A percentile compares a stretch with the other conserved stretches of the same genome.
Conservation (phyloP, 1,284 basidiomycete genomes). For the Xerocomus alliaceus region DNA sequence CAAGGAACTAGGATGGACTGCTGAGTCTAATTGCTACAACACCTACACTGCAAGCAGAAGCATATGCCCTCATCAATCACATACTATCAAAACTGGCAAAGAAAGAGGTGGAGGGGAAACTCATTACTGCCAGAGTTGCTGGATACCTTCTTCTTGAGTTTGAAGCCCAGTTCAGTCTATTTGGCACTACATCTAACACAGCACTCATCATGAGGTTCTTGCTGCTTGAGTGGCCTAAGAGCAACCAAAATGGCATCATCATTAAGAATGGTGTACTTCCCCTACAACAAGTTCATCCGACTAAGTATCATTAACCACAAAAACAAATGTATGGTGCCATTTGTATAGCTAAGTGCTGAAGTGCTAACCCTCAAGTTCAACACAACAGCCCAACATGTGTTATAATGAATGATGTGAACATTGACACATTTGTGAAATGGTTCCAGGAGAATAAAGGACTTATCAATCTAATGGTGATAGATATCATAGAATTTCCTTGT, state of each 20-base stretch:
- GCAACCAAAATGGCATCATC: neutral
- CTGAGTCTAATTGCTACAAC: neutral
- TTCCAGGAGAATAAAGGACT: conserved; percentile 51
- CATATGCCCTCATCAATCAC: too few relatives aligned
- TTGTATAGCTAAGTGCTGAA: too few relatives aligned
- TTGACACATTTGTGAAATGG: conserved; percentile 49
- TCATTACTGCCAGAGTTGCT: neutral
- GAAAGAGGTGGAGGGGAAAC: neutral
- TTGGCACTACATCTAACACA: neutral
- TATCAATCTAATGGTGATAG: conserved; percentile 52
- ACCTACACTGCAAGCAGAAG: neutral
- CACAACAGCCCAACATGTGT: too few relatives aligned
- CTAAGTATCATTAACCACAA: too few relatives aligned
- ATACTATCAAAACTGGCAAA: too few relatives aligned
- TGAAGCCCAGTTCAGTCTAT: neutral
- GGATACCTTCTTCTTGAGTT: neutral
- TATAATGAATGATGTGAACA: conserved; percentile 15
- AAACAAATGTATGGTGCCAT: too few relatives aligned
- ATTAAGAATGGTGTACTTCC: neutral
- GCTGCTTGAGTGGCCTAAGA: neutral
- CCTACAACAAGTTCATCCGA: neutral
- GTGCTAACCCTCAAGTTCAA: too few relatives aligned
- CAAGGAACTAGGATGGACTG: neutral
- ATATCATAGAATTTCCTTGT: conserved; percentile 57
- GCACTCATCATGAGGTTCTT: neutral